Evolutionary conservation across 306 rosid genomes (phyloP), one percentile per base, ranked within the genome.

Genomic region (Pyrus pyrifolia): DNA sequence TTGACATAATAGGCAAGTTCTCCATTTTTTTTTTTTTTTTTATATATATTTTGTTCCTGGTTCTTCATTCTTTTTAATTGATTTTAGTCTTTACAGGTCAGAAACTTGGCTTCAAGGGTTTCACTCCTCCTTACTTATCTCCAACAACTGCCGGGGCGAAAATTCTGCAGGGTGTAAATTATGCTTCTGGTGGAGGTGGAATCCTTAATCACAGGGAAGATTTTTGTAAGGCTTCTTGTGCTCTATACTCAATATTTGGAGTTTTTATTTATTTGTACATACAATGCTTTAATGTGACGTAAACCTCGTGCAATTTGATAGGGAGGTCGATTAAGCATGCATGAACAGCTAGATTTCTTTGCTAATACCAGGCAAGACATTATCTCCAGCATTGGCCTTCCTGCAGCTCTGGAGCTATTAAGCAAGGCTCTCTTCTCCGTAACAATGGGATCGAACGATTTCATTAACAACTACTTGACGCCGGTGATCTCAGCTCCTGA

Each of bases 141-240:
- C 94, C 93, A 68, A 64, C 94, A 22, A 86, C 91, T 64, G 22
- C 71, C 3, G 96, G 91, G 44, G 42, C 81, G 3, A 81, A 76
- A n/a, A 38, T 87, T 83, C 80, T 93, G 65, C 78, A 76, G 57
- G 97, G 94, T 45, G 91, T 86, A 40, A 93, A 93, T 63, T 90
- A 90, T 81, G 97, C 94, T 40, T 93, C 94, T 30, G 94, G 94
- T 22, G 90, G 89, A 14, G 79, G 87, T 81, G 94, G 96, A 74
- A 89, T 90, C 87, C 87, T 90, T 40, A 93, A 93, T 59, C 5
- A 57, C 91, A 1, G 98, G 94, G 45, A 52, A 78, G 53, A 51
- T 81, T 40, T 90, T 89, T 76, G 96, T 89, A 77, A 86, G 83
- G 78, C 65, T 78, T 78, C 77, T 46, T 46, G 53, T 14, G 53